These are phyloP conservation scores for Blastocrithidia nonstop DNA, from an alignment of 208 protist genomes.

Conservation along the genomic window DNA sequence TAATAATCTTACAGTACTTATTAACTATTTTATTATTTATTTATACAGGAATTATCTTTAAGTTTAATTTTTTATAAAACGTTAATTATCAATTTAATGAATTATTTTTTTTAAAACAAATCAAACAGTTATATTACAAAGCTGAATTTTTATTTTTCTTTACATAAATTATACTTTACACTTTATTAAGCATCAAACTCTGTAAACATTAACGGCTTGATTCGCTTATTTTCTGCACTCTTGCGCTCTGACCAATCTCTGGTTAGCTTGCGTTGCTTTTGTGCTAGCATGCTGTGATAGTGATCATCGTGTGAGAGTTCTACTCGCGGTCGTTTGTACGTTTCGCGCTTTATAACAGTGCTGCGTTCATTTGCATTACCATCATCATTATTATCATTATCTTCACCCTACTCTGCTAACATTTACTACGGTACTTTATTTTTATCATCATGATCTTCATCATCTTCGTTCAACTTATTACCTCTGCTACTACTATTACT, in stretches of 20 bases:
- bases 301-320: slow-evolving; percentile 62
- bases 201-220: slow-evolving; percentile 51
- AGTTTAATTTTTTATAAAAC: too few species aligned
- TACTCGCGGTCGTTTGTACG: slow-evolving; percentile 35
- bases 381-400: neutral
- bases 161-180: too few species aligned
- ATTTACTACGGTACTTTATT: too few species aligned
- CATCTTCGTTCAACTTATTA: neutral
- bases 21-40: too few species aligned
- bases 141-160: too few species aligned
- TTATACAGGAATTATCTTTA: too few species aligned
- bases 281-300: slow-evolving; percentile 51
- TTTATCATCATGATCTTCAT: neutral
- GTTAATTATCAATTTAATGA: too few species aligned
- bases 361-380: neutral
- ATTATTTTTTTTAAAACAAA: too few species aligned
- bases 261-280: slow-evolving; percentile 72
- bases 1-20: too few species aligned
- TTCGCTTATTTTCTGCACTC: slow-evolving; percentile 23
- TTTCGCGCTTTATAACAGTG: too few species aligned
- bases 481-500: neutral
- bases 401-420: too few species aligned
- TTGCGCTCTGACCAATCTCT: slow-evolving; percentile 62
- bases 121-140: too few species aligned
- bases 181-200: slow-evolving; percentile 76